A percentile compares a stretch with the other conserved stretches of the same genome.
phyloP scores from a whole-genome alignment of 441 rosid genomes.

The Erysimum cheiri region DNA sequence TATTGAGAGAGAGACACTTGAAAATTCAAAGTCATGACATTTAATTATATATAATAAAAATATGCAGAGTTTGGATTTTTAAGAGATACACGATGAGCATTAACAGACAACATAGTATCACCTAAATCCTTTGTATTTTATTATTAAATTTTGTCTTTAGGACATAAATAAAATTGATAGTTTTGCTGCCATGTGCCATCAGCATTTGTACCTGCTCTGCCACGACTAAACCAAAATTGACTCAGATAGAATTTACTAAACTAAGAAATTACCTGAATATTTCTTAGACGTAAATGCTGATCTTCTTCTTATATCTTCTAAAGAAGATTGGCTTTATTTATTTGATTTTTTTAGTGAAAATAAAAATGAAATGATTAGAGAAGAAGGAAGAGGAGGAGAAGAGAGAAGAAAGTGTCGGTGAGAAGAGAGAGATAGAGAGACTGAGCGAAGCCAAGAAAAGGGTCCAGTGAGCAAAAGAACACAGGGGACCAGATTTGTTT shows the following conservation, averaged over 20 bases:
- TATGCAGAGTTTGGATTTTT: slow-evolving; percentile 14
- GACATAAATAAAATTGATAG: slow-evolving; percentile 34
- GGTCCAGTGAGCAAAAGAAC: slow-evolving; percentile 41
- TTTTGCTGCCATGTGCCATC: slow-evolving; percentile 59
- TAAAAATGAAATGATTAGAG: slow-evolving; percentile 27
- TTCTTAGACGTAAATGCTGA: slow-evolving; percentile 28
- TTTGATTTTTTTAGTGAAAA: neutral
- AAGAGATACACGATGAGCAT: slow-evolving; percentile 46
- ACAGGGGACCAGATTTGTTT: slow-evolving; percentile 45
- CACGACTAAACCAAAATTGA: slow-evolving; percentile 31
- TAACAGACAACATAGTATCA: slow-evolving; percentile 54
- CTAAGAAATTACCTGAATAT: neutral
- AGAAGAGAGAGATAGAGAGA: slow-evolving; percentile 36
- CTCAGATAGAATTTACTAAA: slow-evolving; percentile 7
- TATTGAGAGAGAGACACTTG: slow-evolving; percentile 30
- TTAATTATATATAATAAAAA: slow-evolving; percentile 11
- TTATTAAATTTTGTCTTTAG: slow-evolving; percentile 42
- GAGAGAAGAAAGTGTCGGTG: slow-evolving; percentile 59
- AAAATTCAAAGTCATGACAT: slow-evolving; percentile 26
- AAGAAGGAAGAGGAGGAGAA: slow-evolving; percentile 31
- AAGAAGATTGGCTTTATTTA: neutral
- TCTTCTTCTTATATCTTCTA: slow-evolving; percentile 11
- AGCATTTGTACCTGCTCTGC: slow-evolving; percentile 45
- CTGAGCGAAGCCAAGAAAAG: slow-evolving; percentile 18
- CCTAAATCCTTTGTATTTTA: slow-evolving; percentile 54